Evolutionary conservation across 2,329 filamentous ascomycete genomes (phyloP), one percentile per base, ranked within the genome.

Genomic region (Nemania sp.): DNA sequence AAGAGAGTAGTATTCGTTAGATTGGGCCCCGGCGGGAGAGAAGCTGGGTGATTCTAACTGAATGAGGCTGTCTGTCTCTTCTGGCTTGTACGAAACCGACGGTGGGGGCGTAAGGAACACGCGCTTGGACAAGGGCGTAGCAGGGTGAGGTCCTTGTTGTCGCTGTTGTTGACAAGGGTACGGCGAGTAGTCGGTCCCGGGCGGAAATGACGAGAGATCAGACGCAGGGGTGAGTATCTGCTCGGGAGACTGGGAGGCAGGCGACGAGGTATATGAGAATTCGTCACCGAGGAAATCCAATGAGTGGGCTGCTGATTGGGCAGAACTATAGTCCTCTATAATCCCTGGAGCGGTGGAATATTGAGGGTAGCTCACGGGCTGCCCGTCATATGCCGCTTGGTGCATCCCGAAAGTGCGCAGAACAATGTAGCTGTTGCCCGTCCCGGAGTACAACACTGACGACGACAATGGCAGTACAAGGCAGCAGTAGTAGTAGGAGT

Each of bases 11-110:
- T 69, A 24, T 7, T 47, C 27, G 41, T 64, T 29, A 26, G 70
- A 57, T 27, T 67, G 65, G 15, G 54, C 20, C n/a, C 57, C 68
- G 52, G 60, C 60, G 24, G 61, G 57, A 5, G 49, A 64, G 35
- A 70, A 70, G 1, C 73, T 73, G 3, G 80, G 78, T 10, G 79
- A 80, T 32, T 74, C 77, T 58, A 77, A 74, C 70, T 78, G 79
- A 51, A 77, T 78, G 61, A 78, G 78, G 65, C 77, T 76, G 22
- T 83, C 81, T 55, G 79, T 75, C 26, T 82, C 81, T 38, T 81
- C 78, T 11, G 74, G 80, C 52, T 81, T 78, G 43, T 77, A 75
- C 13, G 76, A 75, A 8, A 77, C 75, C 8, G 70, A 68, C 10
- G 47, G 32, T 11, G 79, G 80, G 32, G 82, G 80, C 27, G 80